These are phyloP conservation scores for Melanopsichium pennsylvanicum DNA, from an alignment of 1,284 basidiomycete species.

Conservation along the genomic window DNA sequence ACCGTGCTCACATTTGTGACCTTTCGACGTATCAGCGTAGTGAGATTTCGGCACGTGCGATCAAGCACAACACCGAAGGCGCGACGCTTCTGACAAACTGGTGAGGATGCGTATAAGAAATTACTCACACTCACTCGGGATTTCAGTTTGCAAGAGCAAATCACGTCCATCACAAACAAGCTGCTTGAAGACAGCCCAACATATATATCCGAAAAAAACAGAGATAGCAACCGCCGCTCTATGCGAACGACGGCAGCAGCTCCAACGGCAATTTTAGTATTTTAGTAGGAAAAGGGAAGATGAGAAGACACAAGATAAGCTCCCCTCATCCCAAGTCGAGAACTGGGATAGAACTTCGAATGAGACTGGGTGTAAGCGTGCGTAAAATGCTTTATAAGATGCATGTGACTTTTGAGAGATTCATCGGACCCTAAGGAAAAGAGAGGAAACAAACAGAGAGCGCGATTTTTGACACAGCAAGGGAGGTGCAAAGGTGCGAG, in stretches of 20 bases:
- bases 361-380: conserved; percentile 60
- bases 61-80: too few relatives aligned
- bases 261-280: conserved; percentile 42
- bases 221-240: conserved; percentile 11
- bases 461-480: too few relatives aligned
- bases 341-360: conserved; percentile 6
- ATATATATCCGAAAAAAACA: conserved; percentile 27
- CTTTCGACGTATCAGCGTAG: too few relatives aligned
- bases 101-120: too few relatives aligned
- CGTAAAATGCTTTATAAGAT: conserved; percentile 48
- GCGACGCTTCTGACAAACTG: too few relatives aligned
- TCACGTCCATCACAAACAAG: not conserved
- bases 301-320: conserved; percentile 48
- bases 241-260: conserved; percentile 5
- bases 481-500: too few relatives aligned
- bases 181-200: not conserved
- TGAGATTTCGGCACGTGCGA: too few relatives aligned
- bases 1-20: too few relatives aligned
- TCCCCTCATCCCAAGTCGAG: conserved; percentile 51
- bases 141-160: not conserved
- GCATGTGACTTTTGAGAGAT: conserved; percentile 15
- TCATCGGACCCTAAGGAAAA: conserved; percentile 10
- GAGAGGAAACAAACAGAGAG: not conserved
- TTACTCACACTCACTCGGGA: not conserved
- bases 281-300: conserved; percentile 12